Conservation (phyloP, 148 eudicot genomes). For the Camellia sinensis region DNA sequence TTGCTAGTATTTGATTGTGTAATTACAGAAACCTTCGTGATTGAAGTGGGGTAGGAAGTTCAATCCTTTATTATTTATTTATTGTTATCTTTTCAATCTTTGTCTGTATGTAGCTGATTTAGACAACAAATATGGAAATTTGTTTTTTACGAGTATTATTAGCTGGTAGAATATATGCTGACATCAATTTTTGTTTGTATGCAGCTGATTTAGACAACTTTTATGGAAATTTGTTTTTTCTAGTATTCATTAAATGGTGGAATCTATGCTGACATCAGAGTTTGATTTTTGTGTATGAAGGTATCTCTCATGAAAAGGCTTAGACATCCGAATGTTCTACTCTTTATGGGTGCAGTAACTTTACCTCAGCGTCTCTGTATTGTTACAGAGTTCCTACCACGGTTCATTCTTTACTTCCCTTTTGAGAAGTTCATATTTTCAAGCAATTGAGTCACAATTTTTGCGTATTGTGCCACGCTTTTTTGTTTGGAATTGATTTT, state of each 20-base stretch:
- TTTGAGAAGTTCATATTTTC: neutral
- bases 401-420: constrained; percentile 48
- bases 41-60: no score
- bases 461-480: neutral
- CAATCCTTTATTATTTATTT: no score
- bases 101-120: no score
- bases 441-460: neutral
- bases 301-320: constrained; percentile 98
- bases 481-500: neutral
- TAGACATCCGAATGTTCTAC: constrained; percentile 93
- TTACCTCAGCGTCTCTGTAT: constrained; percentile 94
- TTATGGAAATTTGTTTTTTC: no score
- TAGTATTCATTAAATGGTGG: neutral
- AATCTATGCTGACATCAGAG: neutral
- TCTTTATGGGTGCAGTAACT: constrained; percentile 98
- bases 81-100: no score
- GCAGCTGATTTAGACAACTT: no score
- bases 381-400: constrained; percentile 94
- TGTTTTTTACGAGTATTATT: no score
- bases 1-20: no score
- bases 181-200: no score
- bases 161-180: no score
- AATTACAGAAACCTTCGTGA: no score
- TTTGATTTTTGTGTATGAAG: constrained; percentile 36
- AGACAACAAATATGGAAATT: no score